Percentiles rank a stretch among this genome's conserved stretches.
Conservation (phyloP, 2,329 filamentous ascomycete genomes). For the Aureobasidium subglaciale region DNA sequence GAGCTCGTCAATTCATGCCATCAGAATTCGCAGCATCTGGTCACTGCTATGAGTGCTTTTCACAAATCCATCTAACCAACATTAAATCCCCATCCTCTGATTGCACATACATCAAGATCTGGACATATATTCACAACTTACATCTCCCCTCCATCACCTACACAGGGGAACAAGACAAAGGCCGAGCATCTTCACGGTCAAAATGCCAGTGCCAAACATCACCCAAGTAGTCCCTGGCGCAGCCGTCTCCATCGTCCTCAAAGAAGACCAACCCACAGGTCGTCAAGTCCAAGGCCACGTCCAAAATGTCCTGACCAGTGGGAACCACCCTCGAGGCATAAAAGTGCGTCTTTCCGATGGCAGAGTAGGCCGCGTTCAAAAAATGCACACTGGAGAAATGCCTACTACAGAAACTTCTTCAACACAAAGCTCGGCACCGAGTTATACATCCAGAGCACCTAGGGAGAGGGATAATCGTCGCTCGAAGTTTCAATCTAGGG, state of each 20-base stretch:
- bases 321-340: slow-evolving; percentile 70
- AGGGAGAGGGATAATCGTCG: background rate
- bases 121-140: too few relatives aligned
- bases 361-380: slow-evolving; percentile 66
- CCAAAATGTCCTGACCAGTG: slow-evolving; percentile 60
- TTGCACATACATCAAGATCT: too few relatives aligned
- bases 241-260: slow-evolving; percentile 64
- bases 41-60: background rate
- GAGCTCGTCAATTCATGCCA: background rate
- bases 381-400: slow-evolving; percentile 33
- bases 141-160: background rate
- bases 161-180: background rate
- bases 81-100: too few relatives aligned
- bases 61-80: background rate
- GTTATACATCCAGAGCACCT: background rate
- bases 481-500: slow-evolving; percentile 16
- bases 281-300: slow-evolving; percentile 62
- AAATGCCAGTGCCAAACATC: slow-evolving; percentile 24
- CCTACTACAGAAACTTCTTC: slow-evolving; percentile 11
- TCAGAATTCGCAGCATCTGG: background rate
- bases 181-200: too few relatives aligned
- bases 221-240: slow-evolving; percentile 53
- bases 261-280: slow-evolving; percentile 68
- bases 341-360: slow-evolving; percentile 69
- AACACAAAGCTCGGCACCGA: background rate